These are phyloP conservation scores for Leucocoprinus leucothites DNA, from an alignment of 768 basidiomycete genomes.

Conservation along the genomic window DNA sequence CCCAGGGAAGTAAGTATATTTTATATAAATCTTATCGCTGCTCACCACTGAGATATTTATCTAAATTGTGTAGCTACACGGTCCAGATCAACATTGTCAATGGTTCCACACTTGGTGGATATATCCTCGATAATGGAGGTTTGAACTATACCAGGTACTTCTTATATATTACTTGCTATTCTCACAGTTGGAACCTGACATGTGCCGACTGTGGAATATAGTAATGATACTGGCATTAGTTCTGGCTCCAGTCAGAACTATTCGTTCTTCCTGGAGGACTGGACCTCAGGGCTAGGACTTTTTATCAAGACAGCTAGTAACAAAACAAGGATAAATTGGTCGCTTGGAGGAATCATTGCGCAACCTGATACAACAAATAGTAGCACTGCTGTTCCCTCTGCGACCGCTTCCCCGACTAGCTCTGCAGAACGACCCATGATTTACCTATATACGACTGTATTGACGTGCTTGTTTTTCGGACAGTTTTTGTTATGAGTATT, in stretches of 20 bases:
- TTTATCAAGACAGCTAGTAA: conserved; percentile 3
- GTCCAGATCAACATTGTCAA: conserved; percentile 3
- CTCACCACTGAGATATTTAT: too few relatives aligned
- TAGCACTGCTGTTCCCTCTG: background rate
- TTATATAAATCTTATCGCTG: background rate
- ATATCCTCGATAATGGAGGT: conserved; percentile 8
- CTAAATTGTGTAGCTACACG: background rate
- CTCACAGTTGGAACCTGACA: too few relatives aligned
- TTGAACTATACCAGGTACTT: conserved; percentile 5
- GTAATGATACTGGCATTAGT: background rate
- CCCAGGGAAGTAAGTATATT: conserved; percentile 3
- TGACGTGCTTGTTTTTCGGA: too few relatives aligned
- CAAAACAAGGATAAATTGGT: background rate
- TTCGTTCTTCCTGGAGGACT: conserved; percentile 7
- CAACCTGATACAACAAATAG: background rate
- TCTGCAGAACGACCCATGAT: background rate
- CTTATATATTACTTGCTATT: background rate
- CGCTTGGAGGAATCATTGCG: too few relatives aligned
- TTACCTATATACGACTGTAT: background rate
- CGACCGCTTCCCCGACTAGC: background rate
- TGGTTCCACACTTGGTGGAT: background rate
- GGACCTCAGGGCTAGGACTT: conserved; percentile 6
- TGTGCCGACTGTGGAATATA: too few relatives aligned
- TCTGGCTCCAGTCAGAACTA: conserved; percentile 6
- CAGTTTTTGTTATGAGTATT: too few relatives aligned